Base-by-base conservation (phyloP, 2,329 filamentous ascomycete genomes). In the Pseudopyricularia cyperi region DNA sequence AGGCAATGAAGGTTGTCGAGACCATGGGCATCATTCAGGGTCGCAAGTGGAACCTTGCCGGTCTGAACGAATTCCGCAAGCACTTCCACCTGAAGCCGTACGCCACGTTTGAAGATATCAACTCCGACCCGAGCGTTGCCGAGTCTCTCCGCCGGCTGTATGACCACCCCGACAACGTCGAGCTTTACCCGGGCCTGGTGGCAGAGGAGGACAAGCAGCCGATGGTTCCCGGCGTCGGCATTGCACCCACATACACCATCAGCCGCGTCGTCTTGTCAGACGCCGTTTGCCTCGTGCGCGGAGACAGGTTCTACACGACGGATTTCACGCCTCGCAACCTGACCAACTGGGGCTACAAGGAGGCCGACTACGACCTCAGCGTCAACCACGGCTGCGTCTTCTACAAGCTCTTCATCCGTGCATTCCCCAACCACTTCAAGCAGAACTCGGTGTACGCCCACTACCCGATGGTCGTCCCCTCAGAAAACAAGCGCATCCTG, bases 271-370 rank as follows among this genome's bases (percentile, higher is more conserved):
- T 91, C 2, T 68, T 91, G 5, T 88, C 84, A 0, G 87, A 91
- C 58, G 86, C 87, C 1, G 85, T 90, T 0, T 77, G 82, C n/a
- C 74, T 91, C 5, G 85, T 89, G 7, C 78, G 87, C 24, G 85
- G 85, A 33, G 87, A 93, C 61, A 72, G 87, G 19, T 84, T 87
- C 68, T 89, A 89, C 69, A 90, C 86, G 0, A 73, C 67, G n/a
- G 87, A 91, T 64, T 90, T 85, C 63, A 80, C 83, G 57, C 79
- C 87, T 0, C 77, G 80, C 8, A 80, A 82, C 58, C 67, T 94
- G 47, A 94, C 88, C 1, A 89, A 88, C 67, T 95, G 87, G 87
- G 88, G 88, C 19, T 91, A 79, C 69, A 79, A 80, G 52, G 84
- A 89, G 62, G 84, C 79, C 3, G 75, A 85, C 19, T 87, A 83